These are phyloP conservation scores for Ascodesmis nigricans DNA, from an alignment of 495 filamentous ascomycete genomes.

Conservation along the genomic window DNA sequence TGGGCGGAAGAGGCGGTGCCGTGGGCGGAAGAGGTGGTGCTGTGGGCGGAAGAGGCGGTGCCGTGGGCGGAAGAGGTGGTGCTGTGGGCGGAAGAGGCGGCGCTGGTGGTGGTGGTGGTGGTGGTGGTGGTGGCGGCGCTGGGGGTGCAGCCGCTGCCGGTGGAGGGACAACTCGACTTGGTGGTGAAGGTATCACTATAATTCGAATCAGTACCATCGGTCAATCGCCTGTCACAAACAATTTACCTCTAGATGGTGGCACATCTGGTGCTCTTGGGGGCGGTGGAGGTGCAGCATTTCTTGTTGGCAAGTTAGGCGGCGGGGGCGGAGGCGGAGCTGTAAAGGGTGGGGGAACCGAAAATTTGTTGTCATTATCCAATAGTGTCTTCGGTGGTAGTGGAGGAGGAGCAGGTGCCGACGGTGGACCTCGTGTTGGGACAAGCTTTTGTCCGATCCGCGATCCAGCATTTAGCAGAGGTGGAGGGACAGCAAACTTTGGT, in stretches of 20 bases:
- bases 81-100: neutral
- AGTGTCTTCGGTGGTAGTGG: slow-evolving; percentile 72
- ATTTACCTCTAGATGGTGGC: too few relatives aligned
- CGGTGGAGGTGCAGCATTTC: slow-evolving; percentile 18
- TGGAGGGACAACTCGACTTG: slow-evolving; percentile 15
- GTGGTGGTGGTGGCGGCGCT: slow-evolving; percentile 15
- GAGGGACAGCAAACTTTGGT: slow-evolving; percentile 54
- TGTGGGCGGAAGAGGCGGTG: slow-evolving; percentile 4
- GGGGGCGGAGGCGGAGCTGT: slow-evolving; percentile 21
- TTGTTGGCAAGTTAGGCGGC: slow-evolving; percentile 22
- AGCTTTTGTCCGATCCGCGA: slow-evolving; percentile 43
- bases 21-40: slow-evolving; percentile 4
- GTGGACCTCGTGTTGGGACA: slow-evolving; percentile 31
- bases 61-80: slow-evolving; percentile 11
- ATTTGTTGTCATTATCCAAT: slow-evolving; percentile 36
- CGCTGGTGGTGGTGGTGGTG: slow-evolving; percentile 17
- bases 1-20: slow-evolving; percentile 31
- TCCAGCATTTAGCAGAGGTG: slow-evolving; percentile 67
- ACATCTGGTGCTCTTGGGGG: slow-evolving; percentile 26
- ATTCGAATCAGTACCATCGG: too few relatives aligned
- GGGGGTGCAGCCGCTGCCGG: slow-evolving; percentile 6
- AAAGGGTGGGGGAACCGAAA: slow-evolving; percentile 7
- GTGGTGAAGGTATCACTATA: slow-evolving; percentile 4
- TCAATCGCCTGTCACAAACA: too few relatives aligned
- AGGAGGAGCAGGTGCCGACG: slow-evolving; percentile 42